These are phyloP conservation scores for Fusarium tjaetaba DNA, from an alignment of 2,329 filamentous ascomycete species.

Conservation along the genomic window DNA sequence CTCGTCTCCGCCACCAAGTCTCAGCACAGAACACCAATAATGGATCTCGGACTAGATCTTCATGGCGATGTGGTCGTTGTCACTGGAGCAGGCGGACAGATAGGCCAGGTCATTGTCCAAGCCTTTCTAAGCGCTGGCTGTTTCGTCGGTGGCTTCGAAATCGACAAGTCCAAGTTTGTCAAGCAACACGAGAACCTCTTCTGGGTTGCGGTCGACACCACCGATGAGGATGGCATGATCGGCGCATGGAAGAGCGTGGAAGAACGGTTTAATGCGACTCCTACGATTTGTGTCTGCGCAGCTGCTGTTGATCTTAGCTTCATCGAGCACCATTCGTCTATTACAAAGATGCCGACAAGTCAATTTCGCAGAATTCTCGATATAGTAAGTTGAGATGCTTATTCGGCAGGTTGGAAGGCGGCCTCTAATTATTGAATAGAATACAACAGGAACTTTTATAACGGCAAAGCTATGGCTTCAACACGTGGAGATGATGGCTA, in stretches of 20 bases:
- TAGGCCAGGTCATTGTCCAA: background rate
- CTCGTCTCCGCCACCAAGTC: background rate
- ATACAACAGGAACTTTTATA: background rate
- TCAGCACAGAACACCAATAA: no score
- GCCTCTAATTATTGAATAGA: fast-evolving
- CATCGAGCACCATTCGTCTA: background rate
- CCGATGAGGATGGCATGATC: fast-evolving
- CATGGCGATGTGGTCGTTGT: background rate
- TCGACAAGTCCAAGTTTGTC: background rate
- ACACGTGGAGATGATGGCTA: background rate
- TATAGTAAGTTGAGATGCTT: fast-evolving
- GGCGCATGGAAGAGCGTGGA: background rate
- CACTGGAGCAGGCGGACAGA: fast-evolving
- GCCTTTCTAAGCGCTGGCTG: background rate
- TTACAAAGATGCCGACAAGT: fast-evolving
- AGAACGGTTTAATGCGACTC: background rate
- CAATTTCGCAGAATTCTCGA: background rate
- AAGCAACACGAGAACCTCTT: background rate
- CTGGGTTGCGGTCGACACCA: background rate
- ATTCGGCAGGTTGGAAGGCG: fast-evolving
- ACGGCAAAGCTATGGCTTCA: background rate
- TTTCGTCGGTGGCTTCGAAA: background rate
- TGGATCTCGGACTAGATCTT: background rate
- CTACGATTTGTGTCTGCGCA: fast-evolving
- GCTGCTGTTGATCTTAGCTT: background rate